These are phyloP conservation scores for Gomphus sp. DNA, from an alignment of 1,284 basidiomycete species.

Conservation along the genomic window DNA sequence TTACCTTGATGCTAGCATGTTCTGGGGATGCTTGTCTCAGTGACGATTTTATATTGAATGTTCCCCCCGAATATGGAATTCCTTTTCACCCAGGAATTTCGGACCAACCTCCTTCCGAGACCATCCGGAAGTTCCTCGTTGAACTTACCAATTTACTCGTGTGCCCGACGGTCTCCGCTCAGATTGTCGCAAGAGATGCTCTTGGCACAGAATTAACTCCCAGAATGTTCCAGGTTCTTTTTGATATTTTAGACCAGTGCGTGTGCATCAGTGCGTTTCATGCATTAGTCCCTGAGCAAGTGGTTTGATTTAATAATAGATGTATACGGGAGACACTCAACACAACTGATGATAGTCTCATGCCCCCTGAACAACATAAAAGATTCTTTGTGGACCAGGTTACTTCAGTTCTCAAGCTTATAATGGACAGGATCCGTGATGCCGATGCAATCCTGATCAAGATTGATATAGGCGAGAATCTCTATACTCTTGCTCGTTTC, in stretches of 20 bases:
- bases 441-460: constrained; percentile 50
- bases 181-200: constrained; percentile 73
- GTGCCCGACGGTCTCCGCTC: constrained; percentile 50
- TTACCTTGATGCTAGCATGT: constrained; percentile 73
- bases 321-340: neutral
- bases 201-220: constrained; percentile 72
- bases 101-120: constrained; percentile 51
- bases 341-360: neutral
- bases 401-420: constrained; percentile 64
- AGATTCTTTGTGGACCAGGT: constrained; percentile 19
- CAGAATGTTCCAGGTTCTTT: constrained; percentile 53
- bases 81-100: constrained; percentile 39
- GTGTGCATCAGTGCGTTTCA: neutral
- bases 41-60: constrained; percentile 3
- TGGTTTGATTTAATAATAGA: neutral
- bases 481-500: constrained; percentile 57
- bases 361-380: neutral
- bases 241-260: constrained; percentile 68
- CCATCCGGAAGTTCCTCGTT: constrained; percentile 57
- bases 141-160: constrained; percentile 66
- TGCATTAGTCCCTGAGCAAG: neutral
- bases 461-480: constrained; percentile 61
- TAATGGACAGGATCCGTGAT: constrained; percentile 64
- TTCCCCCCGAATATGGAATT: constrained; percentile 7
- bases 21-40: constrained; percentile 11